These are phyloP conservation scores for Hypsizygus marmoreus DNA, from an alignment of 768 basidiomycete genomes.

Conservation along the genomic window DNA sequence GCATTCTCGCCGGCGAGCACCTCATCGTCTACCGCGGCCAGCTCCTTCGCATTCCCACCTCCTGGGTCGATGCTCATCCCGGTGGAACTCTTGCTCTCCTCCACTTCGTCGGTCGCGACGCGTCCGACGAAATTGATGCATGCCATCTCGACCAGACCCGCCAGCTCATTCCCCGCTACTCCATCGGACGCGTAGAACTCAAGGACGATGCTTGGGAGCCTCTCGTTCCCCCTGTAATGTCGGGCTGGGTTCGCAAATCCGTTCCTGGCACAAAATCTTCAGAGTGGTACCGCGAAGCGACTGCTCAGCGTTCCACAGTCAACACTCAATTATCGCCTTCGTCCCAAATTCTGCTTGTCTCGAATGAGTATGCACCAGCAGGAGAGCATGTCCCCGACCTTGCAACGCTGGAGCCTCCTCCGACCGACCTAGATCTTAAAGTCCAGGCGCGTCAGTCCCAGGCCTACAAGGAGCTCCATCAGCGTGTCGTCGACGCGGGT, in stretches of 20 bases:
- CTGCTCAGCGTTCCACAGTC: constrained; percentile 35
- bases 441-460: constrained; percentile 66
- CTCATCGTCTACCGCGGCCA: constrained; percentile 73
- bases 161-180: constrained; percentile 59
- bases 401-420: constrained; percentile 52
- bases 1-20: constrained; percentile 73
- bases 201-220: constrained; percentile 67
- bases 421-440: constrained; percentile 54
- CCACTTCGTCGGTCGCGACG: constrained; percentile 95
- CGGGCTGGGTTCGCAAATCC: constrained; percentile 72
- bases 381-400: constrained; percentile 37
- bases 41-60: constrained; percentile 63
- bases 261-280: constrained; percentile 32
- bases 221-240: constrained; percentile 81
- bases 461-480: constrained; percentile 82
- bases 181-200: constrained; percentile 70
- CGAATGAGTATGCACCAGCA: constrained; percentile 32
- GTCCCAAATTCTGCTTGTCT: constrained; percentile 66
- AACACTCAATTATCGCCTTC: constrained; percentile 32
- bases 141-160: constrained; percentile 73
- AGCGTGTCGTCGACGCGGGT: constrained; percentile 72
- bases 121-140: constrained; percentile 91
- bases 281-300: constrained; percentile 71
- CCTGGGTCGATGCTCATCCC: constrained; percentile 87
- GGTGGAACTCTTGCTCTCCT: constrained; percentile 88